A percentile compares a stretch with the other conserved stretches of the same genome.
These are phyloP conservation scores for Rheum nobile DNA, from an alignment of 148 eudicot species.

Conservation along the genomic window DNA sequence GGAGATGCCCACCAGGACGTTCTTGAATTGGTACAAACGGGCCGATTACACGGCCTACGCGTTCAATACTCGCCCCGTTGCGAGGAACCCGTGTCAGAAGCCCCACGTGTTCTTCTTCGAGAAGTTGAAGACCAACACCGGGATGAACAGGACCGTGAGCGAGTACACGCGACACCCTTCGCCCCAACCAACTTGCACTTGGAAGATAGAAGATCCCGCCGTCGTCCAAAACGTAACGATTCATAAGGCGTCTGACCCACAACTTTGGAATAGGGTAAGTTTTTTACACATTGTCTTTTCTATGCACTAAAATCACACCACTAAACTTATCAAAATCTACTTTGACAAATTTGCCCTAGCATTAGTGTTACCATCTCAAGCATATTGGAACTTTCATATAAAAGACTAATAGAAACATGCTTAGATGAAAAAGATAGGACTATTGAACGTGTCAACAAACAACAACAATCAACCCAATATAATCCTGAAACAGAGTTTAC, in stretches of 20 bases:
- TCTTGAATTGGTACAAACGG: slow-evolving; percentile 30
- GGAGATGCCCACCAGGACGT: slow-evolving; percentile 34
- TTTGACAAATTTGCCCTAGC: too few species aligned
- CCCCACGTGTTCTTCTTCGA: slow-evolving; percentile 25
- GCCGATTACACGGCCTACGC: slow-evolving; percentile 35
- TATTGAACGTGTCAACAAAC: too few species aligned
- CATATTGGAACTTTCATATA: neutral
- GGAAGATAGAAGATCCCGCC: slow-evolving; percentile 58
- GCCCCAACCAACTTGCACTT: slow-evolving; percentile 52
- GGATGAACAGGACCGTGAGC: slow-evolving; percentile 39
- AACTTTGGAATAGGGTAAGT: slow-evolving; percentile 81
- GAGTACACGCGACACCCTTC: slow-evolving; percentile 42
- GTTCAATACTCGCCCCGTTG: slow-evolving; percentile 30
- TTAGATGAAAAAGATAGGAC: neutral
- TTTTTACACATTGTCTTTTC: neutral
- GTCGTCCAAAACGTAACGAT: slow-evolving; percentile 37
- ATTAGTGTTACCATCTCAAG: too few species aligned
- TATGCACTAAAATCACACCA: neutral
- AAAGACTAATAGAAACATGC: neutral
- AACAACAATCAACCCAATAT: too few species aligned
- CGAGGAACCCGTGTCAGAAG: slow-evolving; percentile 28
- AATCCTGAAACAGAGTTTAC: too few species aligned
- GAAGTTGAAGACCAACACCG: slow-evolving; percentile 22
- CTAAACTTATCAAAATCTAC: too few species aligned
- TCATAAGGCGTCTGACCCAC: slow-evolving; percentile 63